phyloP scores from a whole-genome alignment of 768 basidiomycete species.

The Saitozyma podzolica region DNA sequence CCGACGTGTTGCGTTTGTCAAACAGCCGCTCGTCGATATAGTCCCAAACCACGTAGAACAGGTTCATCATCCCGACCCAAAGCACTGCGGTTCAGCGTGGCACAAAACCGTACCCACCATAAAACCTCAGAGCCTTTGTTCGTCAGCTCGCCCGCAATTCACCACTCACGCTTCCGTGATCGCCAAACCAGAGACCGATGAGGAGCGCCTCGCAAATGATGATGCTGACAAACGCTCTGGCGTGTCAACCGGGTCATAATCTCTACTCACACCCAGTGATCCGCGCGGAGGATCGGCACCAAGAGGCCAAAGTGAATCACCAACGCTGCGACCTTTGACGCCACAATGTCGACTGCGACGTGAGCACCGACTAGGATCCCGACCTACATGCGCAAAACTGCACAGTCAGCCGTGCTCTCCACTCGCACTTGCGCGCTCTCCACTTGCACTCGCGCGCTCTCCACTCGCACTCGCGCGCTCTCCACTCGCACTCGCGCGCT shows the following conservation, averaged over 20 bases:
- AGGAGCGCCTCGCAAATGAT: conserved; percentile 78
- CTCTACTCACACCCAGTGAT: conserved; percentile 77
- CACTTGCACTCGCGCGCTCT: too few relatives aligned
- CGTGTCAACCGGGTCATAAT: conserved; percentile 2
- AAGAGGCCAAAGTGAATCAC: conserved; percentile 82
- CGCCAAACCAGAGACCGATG: conserved; percentile 93
- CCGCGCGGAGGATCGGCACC: conserved; percentile 79
- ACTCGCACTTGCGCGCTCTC: too few relatives aligned
- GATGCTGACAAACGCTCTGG: conserved; percentile 81
- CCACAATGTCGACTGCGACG: conserved; percentile 65
- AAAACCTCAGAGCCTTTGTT: conserved; percentile 58
- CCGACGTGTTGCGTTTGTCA: conserved; percentile 89
- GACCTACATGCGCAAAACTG: conserved; percentile 17
- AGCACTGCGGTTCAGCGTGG: conserved; percentile 27
- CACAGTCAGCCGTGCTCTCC: neutral
- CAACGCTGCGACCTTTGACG: conserved; percentile 88
- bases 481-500: neutral
- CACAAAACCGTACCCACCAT: conserved; percentile 67
- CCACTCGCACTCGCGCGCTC: neutral
- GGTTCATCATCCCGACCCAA: conserved; percentile 45
- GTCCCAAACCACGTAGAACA: conserved; percentile 89
- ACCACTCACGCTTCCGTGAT: conserved; percentile 67
- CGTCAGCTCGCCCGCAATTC: conserved; percentile 2
- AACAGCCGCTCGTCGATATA: conserved; percentile 92
- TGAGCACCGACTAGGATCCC: neutral